Evolutionary conservation across 129 eudicot genomes (phyloP), one percentile per base, ranked within the genome.

Genomic region (Flaveria sonorensis): DNA sequence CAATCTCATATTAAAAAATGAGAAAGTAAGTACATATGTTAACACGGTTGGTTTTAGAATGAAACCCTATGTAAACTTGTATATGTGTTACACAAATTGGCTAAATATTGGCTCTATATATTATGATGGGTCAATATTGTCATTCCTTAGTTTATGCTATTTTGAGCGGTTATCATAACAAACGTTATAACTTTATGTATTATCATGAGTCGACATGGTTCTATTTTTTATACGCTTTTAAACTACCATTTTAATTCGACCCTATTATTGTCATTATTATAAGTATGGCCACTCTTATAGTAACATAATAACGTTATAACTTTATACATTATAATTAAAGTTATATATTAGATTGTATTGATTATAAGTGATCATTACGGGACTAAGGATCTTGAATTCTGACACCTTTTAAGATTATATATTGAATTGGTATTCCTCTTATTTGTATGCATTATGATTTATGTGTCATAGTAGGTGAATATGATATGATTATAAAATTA

Each of bases 381-480:
- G 68, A 62, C 68, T 62, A 62, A 62, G 7, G 65, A 59, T 59
- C 65, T 59, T 59, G 7, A 21, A 21, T 59, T 59, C 65, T 59
- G 65, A 59, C 65, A 59, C 30, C 65, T 59, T 59, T 59, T 9
- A 59, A 21, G 32, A 20, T 18, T 21, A 60, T 23, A 32, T 11
- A 45, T 45, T 14, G 19, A 26, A 26, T 28, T 62, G 42, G 28
- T 21, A 59, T 59, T 59, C 65, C 65, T 30, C 36, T 59, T 21
- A 59, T 62, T 62, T 62, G 68, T 62, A 59, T 59, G 40, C 40
- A 36, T 36, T 36, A 36, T 36, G 36, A 8, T 30, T 39, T 56
- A 1, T 13, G 26, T 73, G 68, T 59, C 39, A 59, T 59, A 20
- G 59, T 45, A 21, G 57, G 12, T 60, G 59, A 46, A 60, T 74